Base-by-base conservation (phyloP, 2,329 filamentous ascomycete genomes). In the Akanthomyces uredinophilus region DNA sequence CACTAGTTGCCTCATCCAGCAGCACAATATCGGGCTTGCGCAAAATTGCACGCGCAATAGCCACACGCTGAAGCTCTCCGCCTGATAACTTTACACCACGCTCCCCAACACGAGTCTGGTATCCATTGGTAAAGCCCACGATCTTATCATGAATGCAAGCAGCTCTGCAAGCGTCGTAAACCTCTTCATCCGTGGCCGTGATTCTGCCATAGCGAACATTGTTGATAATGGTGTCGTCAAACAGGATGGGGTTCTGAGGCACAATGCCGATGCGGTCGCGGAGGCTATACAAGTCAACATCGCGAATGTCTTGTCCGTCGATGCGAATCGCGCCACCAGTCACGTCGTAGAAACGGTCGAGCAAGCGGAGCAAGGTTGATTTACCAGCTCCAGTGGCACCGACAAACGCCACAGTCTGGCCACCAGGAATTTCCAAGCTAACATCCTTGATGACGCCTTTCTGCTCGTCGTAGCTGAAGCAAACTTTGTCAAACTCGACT, bases 1-100 rank as follows among this genome's bases (percentile, higher is more conserved):
- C 87, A 43, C 88, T 91, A 4, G 91, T 92, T 1, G 90, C 87
- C 72, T 93, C 90, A 66, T 94, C 90, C 1, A 94, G 81, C 44
- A 94, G 81, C 11, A 94, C 85, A 64, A 93, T 87, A 61, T 90
- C 86, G 0, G 90, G 89, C 63, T 84, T 82, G 73, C 91, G 90
- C 66, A 93, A 77, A 53, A 94, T 82, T 1, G 90, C 88, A 29
- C 90, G 84, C 8, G 87, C 87, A 69, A 89, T 89, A 5, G 87
- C 86, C 32, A 89, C 81, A 52, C 87, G 82, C 68, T 89, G 87
- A 6, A 88, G 73, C 69, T 89, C 86, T 27, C 87, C 87, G 1
- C 87, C 87, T 4, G 86, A 89, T 2, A 89, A 74, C 75, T 86
- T 86, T 58, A 79, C 81, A 63, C 8, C 60, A 52, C 63, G 60